Evolutionary conservation across 2,329 filamentous ascomycete species (phyloP), one percentile per base, ranked within the genome.

Genomic region (Colletotrichum filicis): DNA sequence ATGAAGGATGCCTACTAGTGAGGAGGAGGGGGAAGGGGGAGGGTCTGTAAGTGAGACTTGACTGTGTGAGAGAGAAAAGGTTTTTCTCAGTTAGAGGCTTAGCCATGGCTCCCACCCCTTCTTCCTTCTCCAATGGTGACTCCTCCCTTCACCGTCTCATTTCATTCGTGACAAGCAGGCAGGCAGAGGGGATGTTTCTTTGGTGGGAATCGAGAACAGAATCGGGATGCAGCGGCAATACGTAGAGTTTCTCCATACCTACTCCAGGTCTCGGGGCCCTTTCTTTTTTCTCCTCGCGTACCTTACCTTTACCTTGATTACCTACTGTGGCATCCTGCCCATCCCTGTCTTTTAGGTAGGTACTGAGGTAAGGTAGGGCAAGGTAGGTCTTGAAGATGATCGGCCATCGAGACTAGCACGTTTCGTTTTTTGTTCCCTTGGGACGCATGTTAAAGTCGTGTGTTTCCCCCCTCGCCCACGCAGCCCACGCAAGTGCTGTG

Each of bases 381-480:
- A 49, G 5, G 11, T 32, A 32, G 32, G 37, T 42, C 14, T 42
- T 42, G 30, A 16, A 42, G 62, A 28, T 42, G 52, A 65, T 57
- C 52, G 62, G 9, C 52, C 32, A 55, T 37, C 14, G 59, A 37
- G 22, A 22, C 42, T 22, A 49, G 42, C 42, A 49, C 8, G 19
- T 49, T 49, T 49, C 42, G 19, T 49, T 49, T 8, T 19, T n/a
- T n/a, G 42, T 49, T 49, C 19, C 42, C 42, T n/a, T n/a, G 8
- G 42, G 42, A 49, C 42, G 19, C 56, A 65, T 64, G 53, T 65
- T 65, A 66, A 66, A 66, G 35, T 16, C 5, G 53, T 42, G 55
- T 35, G 53, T 52, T 57, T 52, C 63, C 19, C 42, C 42, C 42
- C 19, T 49, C 64, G 26, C n/a, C 28, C 60, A 60, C 11, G 14